A percentile compares a stretch with the other conserved stretches of the same genome.
Conservation (phyloP, 2,329 filamentous ascomycete species). For the Ophiostoma novo-ulmi region DNA sequence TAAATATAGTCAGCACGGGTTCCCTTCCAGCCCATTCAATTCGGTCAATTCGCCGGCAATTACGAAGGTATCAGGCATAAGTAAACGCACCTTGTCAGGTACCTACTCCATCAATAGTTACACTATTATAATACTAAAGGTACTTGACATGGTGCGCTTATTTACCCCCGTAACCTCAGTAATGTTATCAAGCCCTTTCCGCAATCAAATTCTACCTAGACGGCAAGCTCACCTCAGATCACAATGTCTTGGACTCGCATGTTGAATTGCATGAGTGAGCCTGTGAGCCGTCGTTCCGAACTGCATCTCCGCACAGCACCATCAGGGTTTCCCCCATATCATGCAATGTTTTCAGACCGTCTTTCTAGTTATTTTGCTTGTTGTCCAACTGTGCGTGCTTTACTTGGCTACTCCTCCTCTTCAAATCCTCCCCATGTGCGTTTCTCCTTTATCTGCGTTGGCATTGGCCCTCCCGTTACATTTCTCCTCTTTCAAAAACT, state of each 20-base stretch:
- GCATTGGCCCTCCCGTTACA: not conserved
- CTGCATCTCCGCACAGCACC: not conserved
- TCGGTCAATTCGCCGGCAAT: too few species aligned
- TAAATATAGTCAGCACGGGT: not conserved
- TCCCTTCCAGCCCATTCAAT: not conserved
- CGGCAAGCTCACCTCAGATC: not conserved
- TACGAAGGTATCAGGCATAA: too few species aligned
- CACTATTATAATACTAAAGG: too few species aligned
- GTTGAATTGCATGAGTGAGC: not conserved
- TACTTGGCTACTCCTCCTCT: not conserved
- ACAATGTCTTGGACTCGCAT: not conserved
- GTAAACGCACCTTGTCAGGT: too few species aligned
- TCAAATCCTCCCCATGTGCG: not conserved
- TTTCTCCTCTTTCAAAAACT: not conserved
- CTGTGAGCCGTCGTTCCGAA: slow-evolving; percentile 6
- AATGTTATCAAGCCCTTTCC: not conserved
- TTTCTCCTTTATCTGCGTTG: not conserved
- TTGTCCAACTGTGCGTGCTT: not conserved
- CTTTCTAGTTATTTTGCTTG: not conserved
- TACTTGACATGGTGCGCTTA: too few species aligned
- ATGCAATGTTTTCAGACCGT: not conserved
- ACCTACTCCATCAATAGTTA: too few species aligned
- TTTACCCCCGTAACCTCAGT: too few species aligned
- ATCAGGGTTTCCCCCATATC: not conserved
- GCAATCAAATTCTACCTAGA: not conserved